Base-by-base conservation (phyloP, 1,284 basidiomycete genomes). In the Phellopilus nigrolimitatus region DNA sequence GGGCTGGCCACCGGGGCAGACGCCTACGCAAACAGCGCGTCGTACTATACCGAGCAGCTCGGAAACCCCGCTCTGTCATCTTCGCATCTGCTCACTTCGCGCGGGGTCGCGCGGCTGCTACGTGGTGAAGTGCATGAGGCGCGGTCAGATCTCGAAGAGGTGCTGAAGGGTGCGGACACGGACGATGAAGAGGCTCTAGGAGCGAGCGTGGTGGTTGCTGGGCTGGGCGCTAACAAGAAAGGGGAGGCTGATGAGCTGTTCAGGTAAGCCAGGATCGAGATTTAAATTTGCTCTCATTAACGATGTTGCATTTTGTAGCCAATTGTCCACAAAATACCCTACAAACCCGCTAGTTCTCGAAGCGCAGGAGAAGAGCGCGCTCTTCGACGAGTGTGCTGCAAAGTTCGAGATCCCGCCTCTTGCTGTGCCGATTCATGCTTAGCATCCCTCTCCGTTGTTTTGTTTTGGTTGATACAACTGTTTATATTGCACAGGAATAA, bases 31-130 rank as follows among this genome's bases (percentile, higher is more conserved):
- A 80, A 88, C 63, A 71, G 82, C 42, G 68, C 82, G 65, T 90
- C 93, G 53, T 94, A 93, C 69, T 97, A 91, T 69, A 91, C 91
- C 41, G 94, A 97, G 65, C 90, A 95, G 62, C 78, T 94, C 45
- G 88, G 84, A 31, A 87, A 92, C 59, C 93, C 93, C 1, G 86
- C 88, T 2, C 63, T 94, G 56, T 74, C 88, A 2, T 85, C 86
- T 17, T 75, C 85, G 38, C 74, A 84, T 60, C 70, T 95, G 13
- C 75, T 95, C 27, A 87, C 88, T 9, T 83, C 90, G 4, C 86
- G 93, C 56, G 91, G 89, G 1, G 81, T 94, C 19, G 84, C 88
- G 13, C 87, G 94, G 57, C 79, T 93, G 27, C 71, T 94, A 28
- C 77, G 88, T 19, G 88, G 88, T 33, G 88, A 95, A 64, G 73